A percentile compares a stretch with the other conserved stretches of the same genome.
Conservation (phyloP, 1,284 basidiomycete genomes). For the Ceratobasidium sp. region DNA sequence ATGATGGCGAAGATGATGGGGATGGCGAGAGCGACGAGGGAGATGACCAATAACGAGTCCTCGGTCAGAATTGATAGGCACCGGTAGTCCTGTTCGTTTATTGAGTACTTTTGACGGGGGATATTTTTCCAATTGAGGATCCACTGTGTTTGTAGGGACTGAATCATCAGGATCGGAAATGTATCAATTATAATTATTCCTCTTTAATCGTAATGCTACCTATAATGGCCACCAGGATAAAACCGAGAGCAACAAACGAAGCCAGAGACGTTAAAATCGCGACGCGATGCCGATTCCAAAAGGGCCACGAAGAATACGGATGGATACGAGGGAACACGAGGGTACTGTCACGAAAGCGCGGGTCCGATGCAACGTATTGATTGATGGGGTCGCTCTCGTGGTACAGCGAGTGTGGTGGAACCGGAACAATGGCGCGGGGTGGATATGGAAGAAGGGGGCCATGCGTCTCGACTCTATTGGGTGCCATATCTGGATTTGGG, state of each 20-base stretch:
- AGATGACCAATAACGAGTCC: slow-evolving; percentile 31
- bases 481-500: slow-evolving; percentile 12
- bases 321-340: slow-evolving; percentile 41
- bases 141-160: slow-evolving; percentile 30
- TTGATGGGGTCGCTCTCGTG: slow-evolving; percentile 38
- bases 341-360: slow-evolving; percentile 44
- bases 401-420: slow-evolving; percentile 10
- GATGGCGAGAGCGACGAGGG: slow-evolving; percentile 50
- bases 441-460: slow-evolving; percentile 26
- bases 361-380: slow-evolving; percentile 40
- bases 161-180: slow-evolving; percentile 21
- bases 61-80: slow-evolving; percentile 52
- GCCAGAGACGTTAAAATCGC: slow-evolving; percentile 30
- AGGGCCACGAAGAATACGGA: slow-evolving; percentile 33
- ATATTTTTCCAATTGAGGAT: slow-evolving; percentile 1
- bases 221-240: slow-evolving; percentile 36
- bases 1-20: slow-evolving; percentile 53
- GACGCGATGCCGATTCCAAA: slow-evolving; percentile 36
- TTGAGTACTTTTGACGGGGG: slow-evolving; percentile 14
- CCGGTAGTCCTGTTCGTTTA: slow-evolving; percentile 5
- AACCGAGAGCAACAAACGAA: slow-evolving; percentile 26
- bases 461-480: slow-evolving; percentile 12
- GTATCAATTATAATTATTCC: slow-evolving; percentile 44
- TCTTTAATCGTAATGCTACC: slow-evolving; percentile 42
- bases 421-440: slow-evolving; percentile 25